Percentiles rank a stretch among this genome's conserved stretches.
Conservation (phyloP, 192 early-diverging fungal species). For the Coemansia sp. region DNA sequence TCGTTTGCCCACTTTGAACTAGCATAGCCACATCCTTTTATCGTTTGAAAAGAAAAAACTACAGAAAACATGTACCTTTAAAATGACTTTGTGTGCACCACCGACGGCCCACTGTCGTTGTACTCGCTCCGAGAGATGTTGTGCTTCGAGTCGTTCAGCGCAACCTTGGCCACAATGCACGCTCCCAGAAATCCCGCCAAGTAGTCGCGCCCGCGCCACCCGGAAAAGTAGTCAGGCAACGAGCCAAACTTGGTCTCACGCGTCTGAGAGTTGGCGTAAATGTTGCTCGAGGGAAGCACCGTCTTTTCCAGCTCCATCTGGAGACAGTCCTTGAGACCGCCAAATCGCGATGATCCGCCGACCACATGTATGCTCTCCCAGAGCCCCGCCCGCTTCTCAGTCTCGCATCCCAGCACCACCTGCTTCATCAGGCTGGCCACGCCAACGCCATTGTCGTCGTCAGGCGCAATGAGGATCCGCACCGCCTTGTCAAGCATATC, state of each 20-base stretch:
- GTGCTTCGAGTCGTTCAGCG: slow-evolving; percentile 65
- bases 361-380: slow-evolving; percentile 86
- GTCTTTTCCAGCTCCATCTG: slow-evolving; percentile 66
- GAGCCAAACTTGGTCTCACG: slow-evolving; percentile 76
- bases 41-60: neutral
- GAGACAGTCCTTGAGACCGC: slow-evolving; percentile 56
- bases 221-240: slow-evolving; percentile 86
- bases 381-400: slow-evolving; percentile 71
- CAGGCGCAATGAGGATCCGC: slow-evolving; percentile 73
- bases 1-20: slow-evolving; percentile 53
- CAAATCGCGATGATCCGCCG: slow-evolving; percentile 67
- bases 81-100: slow-evolving; percentile 65
- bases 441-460: slow-evolving; percentile 33
- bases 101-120: slow-evolving; percentile 83
- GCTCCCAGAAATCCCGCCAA: slow-evolving; percentile 80
- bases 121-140: slow-evolving; percentile 84
- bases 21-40: slow-evolving; percentile 15
- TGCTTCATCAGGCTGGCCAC: slow-evolving; percentile 60
- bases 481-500: slow-evolving; percentile 22
- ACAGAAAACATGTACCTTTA: neutral
- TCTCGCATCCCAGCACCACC: slow-evolving; percentile 63
- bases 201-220: slow-evolving; percentile 66
- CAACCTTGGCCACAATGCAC: slow-evolving; percentile 83
- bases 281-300: slow-evolving; percentile 75
- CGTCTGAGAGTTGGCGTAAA: slow-evolving; percentile 79